Base-by-base conservation (phyloP, 2,329 filamentous ascomycete species). In the Trichoderma oligosporum region DNA sequence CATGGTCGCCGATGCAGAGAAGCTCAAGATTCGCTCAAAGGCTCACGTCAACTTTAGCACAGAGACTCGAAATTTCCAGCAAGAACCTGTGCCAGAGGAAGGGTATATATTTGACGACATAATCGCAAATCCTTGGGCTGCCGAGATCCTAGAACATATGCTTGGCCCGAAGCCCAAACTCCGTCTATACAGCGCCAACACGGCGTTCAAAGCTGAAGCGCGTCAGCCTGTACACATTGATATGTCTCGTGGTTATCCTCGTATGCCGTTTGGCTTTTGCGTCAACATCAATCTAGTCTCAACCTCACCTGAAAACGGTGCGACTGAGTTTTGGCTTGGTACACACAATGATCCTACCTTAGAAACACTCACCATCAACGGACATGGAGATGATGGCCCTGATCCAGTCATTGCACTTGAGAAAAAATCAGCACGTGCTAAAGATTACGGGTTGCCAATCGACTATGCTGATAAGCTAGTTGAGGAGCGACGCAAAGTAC, bases 231-330 rank as follows among this genome's bases (percentile, higher is more conserved):
- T 46, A 11, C 42, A 46, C 20, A 46, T 46, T 16, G 42, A 46
- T 16, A 46, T 46, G 42, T 29, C 42, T 46, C 42, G 16, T 7
- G 42, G 42, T 16, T 46, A 20, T 46, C 42, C 42, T 16, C 42
- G 25, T 27, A 46, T 16, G n/a, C 42, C 42, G 8, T 46, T 46
- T 46, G 42, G 42, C 42, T 46, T 46, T 31, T 46, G 42, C 31
- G 27, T 46, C 42, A 46, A 46, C 12, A 46, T 46, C 16, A 46
- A 46, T 14, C 25, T 46, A 4, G 42, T 46, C 20, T 46, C 42
- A 31, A 46, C 42, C 7, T 46, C 42, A 12, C 42, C 42, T 18
- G 27, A 46, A 16, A 46, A 46, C 20, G 42, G 42, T 6, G 42
- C 42, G 18, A 46, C 42, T 14, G 42, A 46, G 25, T 46, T 46